Evolutionary conservation across 495 filamentous ascomycete species (phyloP), one percentile per base, ranked within the genome.

Genomic region (Symbiotaphrina buchneri): DNA sequence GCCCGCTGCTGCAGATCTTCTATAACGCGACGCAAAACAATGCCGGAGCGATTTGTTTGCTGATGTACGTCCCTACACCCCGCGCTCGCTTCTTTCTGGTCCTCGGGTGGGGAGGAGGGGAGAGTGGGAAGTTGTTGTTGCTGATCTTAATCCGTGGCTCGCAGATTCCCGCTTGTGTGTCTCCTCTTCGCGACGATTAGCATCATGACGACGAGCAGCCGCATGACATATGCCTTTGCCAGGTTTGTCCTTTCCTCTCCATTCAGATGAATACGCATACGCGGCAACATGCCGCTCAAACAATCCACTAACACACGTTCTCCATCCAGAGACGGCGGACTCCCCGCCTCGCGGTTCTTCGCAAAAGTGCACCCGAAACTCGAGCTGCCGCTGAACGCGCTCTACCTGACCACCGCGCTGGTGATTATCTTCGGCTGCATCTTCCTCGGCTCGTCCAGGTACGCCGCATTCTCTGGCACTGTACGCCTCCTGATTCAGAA

Each of bases 401-500:
- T 83, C 5, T 59, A 63, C 26, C 55, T 78, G 23, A 82, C 74
- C n/a, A 54, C 60, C 3, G 40, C 48, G 5, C 54, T 73, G 22
- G 69, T 76, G 3, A 55, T 74, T 11, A 53, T 81, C 13, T 78
- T 82, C 35, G 77, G 77, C 10, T 58, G 56, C 23, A 68, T 84
- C 36, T 81, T 77, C 50, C 58, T 84, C n/a, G 74, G 74, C 18
- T 81, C 77, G 0, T 61, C 59, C 16, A 70, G 59, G 2, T 16
- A 69, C 24, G 74, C 77, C 10, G 78, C 82, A 39, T 56, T 74
- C 13, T 73, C 73, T 0, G 62, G 71, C 0, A 71, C 68, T 0
- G 74, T 81, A 77, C 63, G 54, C 48, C 82, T 5, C 71, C 73
- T 0, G 51, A 59, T 20, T 47, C 49, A 7, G 55, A 74, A 17